Evolutionary conservation across 192 early-diverging fungal genomes (phyloP), one percentile per base, ranked within the genome.

Genomic region (Ambispora gerdemannii): DNA sequence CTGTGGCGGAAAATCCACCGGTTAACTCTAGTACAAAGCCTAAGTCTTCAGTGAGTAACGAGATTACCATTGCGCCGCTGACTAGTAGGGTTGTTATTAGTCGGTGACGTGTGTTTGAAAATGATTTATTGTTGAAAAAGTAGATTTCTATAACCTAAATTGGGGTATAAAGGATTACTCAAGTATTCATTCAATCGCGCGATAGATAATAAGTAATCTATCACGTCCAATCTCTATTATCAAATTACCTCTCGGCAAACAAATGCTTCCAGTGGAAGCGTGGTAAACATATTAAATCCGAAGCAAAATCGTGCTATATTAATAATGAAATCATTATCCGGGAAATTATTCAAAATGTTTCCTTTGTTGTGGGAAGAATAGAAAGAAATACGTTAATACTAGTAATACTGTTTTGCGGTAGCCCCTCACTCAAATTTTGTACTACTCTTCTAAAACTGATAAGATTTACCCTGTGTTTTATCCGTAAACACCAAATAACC

Each of bases 221-320:
- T n/a, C n/a, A n/a, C n/a, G n/a, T n/a, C n/a, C n/a, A n/a, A n/a
- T n/a, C 22, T 58, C n/a, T 22, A 8, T 30, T 4, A 58, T 27
- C n/a, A 17, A 36, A 19, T 73, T 76, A 87, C 90, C 80, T 94
- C 92, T 34, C 94, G 86, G 58, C 91, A 92, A 32, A 97, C 94
- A 78, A 97, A 92, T 4, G 87, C 83, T 66, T 97, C 95, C 75
- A 95, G 82, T 3, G 95, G 95, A 49, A 93, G 86, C 27, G 95
- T 95, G 6, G 94, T 89, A 61, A 97, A 94, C 95, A 97, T 97
- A 82, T 97, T 95, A 28, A 94, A 82, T 3, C 89, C 95, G 77
- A 97, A 95, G 31, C 84, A 84, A 51, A 94, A 82, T 10, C 95
- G 86, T 27, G 94, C 91, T 67, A 92, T 78, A 77, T 94, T 95